Evolutionary conservation across 2,329 filamentous ascomycete species (phyloP).

Genomic region (Didymella exigua): DNA sequence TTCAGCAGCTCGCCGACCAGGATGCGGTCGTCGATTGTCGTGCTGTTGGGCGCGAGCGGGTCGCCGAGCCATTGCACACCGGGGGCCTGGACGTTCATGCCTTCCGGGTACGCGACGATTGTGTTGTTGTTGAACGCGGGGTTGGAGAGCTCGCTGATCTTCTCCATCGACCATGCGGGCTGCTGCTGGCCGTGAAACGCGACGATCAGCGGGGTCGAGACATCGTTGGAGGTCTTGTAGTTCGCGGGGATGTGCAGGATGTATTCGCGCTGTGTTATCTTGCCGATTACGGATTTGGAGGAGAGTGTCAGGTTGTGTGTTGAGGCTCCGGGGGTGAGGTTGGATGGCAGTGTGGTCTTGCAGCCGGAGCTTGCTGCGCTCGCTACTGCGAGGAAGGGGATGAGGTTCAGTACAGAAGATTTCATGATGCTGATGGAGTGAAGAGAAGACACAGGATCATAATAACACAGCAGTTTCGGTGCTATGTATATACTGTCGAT

Average conservation of each 20-base stretch:
- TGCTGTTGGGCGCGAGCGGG: constrained; percentile 38
- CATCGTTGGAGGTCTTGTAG: constrained; percentile 21
- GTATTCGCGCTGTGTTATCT: constrained; percentile 23
- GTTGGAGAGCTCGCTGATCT: constrained; percentile 26
- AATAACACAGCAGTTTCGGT: neutral
- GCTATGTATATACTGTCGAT: neutral
- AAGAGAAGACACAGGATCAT: neutral
- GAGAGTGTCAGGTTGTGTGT: constrained; percentile 27
- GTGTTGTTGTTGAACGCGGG: constrained; percentile 24
- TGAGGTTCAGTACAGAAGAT: neutral
- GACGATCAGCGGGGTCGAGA: constrained; percentile 23
- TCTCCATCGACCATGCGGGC: constrained; percentile 29
- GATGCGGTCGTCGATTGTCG: constrained; percentile 49
- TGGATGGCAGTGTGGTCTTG: constrained; percentile 11
- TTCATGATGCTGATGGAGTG: neutral
- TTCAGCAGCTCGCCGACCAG: constrained; percentile 51
- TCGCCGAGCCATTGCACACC: constrained; percentile 52
- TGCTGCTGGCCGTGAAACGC: constrained; percentile 29
- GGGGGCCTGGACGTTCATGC: constrained; percentile 21
- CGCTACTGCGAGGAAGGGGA: neutral
- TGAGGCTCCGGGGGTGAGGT: constrained; percentile 23
- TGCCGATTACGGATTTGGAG: constrained; percentile 23
- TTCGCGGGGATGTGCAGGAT: constrained; percentile 24
- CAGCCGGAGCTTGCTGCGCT: constrained; percentile 27
- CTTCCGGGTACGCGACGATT: constrained; percentile 32